Evolutionary conservation across 1,284 basidiomycete genomes (phyloP), one percentile per base, ranked within the genome.

Genomic region (Athelia psychrophila): DNA sequence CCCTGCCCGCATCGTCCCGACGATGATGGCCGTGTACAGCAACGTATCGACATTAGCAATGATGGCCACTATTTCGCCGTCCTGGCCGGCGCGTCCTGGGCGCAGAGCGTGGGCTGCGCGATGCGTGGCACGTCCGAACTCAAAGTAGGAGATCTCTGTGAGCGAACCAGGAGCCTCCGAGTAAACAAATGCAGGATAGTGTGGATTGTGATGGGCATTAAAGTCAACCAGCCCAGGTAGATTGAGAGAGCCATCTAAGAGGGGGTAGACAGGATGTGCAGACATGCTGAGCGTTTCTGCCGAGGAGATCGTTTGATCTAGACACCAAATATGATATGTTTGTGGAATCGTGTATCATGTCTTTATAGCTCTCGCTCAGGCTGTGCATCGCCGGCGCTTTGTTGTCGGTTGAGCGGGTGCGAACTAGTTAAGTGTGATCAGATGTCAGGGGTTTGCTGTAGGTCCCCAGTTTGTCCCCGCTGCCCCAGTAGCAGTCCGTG

Each of bases 161-260:
- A 55, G 5, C 2, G n/a, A 22, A 18, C 19, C 44, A 3, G 56
- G 51, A 24, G 19, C 60, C 59, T 20, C 52, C 50, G 36, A 52
- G 56, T 50, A 58, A 67, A n/a, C 56, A 54, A 47, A 56, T 67
- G 20, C 62, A 53, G 2, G 67, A 56, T 18, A 54, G 54, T 5
- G 60, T 8, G 67, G 61, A 51, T 71, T 71, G 55, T 71, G 59
- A 42, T 66, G 51, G 48, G 53, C 58, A 51, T 71, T 64, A 55
- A 67, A 72, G 55, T 71, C 68, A 20, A 58, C 24, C 58, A 47
- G 61, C 58, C 53, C 58, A 25, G 55, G 57, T 2, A 46, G 25
- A n/a, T 19, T n/a, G n/a, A 46, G n/a, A 23, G 44, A n/a, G 23
- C 25, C 44, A 23, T 23, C 19, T 10, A 27, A 10, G 24, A 20